These are phyloP conservation scores for Pleurozium schreberi DNA, from an alignment of 225 moss, liverwort and hornwort genomes.

Conservation along the genomic window DNA sequence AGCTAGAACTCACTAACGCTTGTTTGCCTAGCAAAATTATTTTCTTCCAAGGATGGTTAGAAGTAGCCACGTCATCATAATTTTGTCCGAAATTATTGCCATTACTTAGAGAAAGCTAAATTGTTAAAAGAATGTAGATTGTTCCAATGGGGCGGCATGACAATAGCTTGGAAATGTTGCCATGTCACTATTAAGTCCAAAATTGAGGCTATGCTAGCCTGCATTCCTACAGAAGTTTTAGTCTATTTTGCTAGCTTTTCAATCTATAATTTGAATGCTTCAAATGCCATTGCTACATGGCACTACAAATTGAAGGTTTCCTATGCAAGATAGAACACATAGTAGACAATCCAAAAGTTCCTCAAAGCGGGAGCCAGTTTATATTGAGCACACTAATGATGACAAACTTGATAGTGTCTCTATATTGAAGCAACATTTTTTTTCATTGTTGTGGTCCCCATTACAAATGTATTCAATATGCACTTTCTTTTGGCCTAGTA, in stretches of 20 bases:
- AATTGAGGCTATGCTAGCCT: neutral
- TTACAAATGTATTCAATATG: neutral
- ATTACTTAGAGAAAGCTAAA: too few relatives aligned
- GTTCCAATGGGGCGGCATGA: neutral
- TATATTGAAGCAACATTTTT: neutral
- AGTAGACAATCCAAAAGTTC: neutral
- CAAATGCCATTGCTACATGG: fast-evolving
- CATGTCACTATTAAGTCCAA: neutral
- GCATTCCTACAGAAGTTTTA: fast-evolving
- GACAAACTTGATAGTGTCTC: neutral
- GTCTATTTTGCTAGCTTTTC: neutral
- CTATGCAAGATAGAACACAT: fast-evolving
- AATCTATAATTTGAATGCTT: neutral
- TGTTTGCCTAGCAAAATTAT: too few relatives aligned
- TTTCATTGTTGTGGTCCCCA: neutral
- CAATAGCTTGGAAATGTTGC: neutral
- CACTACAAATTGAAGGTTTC: neutral
- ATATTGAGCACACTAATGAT: fast-evolving
- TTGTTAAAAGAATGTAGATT: too few relatives aligned
- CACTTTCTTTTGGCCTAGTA: too few relatives aligned
- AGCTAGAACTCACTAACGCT: too few relatives aligned
- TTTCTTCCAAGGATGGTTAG: too few relatives aligned
- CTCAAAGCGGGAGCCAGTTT: fast-evolving
- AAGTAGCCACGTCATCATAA: too few relatives aligned
- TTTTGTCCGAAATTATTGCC: too few relatives aligned